These are phyloP conservation scores for Hemisphaericaspora nanyangensis DNA, from an alignment of 805 yeast genomes.

Conservation along the genomic window DNA sequence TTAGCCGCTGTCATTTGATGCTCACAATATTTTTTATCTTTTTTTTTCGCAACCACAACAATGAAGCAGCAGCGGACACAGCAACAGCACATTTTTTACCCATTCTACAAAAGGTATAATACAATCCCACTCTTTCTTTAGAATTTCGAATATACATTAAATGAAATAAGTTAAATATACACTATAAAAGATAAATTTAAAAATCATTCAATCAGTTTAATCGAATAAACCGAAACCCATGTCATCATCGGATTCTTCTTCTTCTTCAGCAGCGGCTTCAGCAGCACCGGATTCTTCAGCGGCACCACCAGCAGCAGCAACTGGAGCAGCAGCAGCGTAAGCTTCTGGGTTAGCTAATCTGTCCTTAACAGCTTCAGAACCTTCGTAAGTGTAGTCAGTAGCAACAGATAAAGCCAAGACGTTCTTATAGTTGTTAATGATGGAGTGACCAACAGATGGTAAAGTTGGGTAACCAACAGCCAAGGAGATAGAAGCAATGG, in stretches of 20 bases:
- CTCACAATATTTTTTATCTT: no score
- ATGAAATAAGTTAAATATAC: no score
- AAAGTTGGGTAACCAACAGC: slow-evolving; percentile 99
- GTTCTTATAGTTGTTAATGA: slow-evolving; percentile 99
- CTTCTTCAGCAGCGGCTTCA: slow-evolving; percentile 68
- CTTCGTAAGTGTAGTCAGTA: slow-evolving; percentile 98
- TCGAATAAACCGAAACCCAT: slow-evolving; percentile 99
- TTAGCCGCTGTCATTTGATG: no score
- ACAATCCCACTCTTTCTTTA: no score
- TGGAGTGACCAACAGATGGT: slow-evolving; percentile 98
- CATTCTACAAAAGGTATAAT: no score
- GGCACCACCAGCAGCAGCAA: slow-evolving; percentile 54
- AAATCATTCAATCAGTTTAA: slow-evolving; percentile 55
- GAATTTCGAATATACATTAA: no score
- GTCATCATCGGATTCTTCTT: slow-evolving; percentile 78
- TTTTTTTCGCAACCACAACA: no score
- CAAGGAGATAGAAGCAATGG: slow-evolving; percentile 94
- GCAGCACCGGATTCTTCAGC: slow-evolving; percentile 70
- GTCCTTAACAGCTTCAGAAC: slow-evolving; percentile 98
- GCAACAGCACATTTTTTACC: no score
- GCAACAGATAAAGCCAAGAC: slow-evolving; percentile 96
- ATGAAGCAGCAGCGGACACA: no score
- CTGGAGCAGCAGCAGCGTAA: slow-evolving; percentile 99
- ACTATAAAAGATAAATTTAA: slow-evolving; percentile 1
- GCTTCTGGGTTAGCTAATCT: slow-evolving; percentile 99